Base-by-base conservation (phyloP, 1,284 basidiomycete genomes). In the Boletus austroedulis region DNA sequence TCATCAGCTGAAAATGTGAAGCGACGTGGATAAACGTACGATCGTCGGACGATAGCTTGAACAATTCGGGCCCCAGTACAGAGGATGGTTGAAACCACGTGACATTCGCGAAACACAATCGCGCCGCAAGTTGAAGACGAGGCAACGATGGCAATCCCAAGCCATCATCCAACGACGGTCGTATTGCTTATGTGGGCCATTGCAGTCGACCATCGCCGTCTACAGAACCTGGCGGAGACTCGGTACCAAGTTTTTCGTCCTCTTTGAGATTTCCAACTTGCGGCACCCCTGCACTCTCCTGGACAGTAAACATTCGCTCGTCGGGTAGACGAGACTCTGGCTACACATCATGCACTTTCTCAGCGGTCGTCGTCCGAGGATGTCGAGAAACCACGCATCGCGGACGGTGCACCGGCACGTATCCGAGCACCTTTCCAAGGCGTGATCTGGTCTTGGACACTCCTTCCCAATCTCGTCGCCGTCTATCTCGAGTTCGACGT, bases 391-490 rank as follows among this genome's bases (percentile, higher is more conserved):
- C 67, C 73, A 71, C 80, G 38, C 73, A 84, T 41, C 69, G 14
- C 82, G 80, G 14, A 84, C 85, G 0, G 76, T 86, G 0, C 80
- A 83, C 52, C 82, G 86, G 76, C 80, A 79, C 58, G 74, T 89
- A 0, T 76, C 76, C 4, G 75, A 80, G 11, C 75, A 79, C 1
- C 69, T 88, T 2, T 75, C 83, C 14, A 86, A 86, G 64, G n/a
- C n/a, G 78, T 87, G 8, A 87, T 90, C 43, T 85, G 83, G 82
- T 82, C 85, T 74, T 90, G 2, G 80, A 83, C 53, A 78, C 80
- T n/a, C 1, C 76, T 90, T 5, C 82, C 82, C 2, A 71, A 73
- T 52, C 74, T 90, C 40, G 71, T 80, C 12, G 79, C 81, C 3
- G 76, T 80, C 3, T 80, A 82, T 58, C 76, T 90, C 55, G 78